These are phyloP conservation scores for Dendrocalamus latiflorus DNA, from an alignment of 202 grass and related monocot species.

Conservation along the genomic window DNA sequence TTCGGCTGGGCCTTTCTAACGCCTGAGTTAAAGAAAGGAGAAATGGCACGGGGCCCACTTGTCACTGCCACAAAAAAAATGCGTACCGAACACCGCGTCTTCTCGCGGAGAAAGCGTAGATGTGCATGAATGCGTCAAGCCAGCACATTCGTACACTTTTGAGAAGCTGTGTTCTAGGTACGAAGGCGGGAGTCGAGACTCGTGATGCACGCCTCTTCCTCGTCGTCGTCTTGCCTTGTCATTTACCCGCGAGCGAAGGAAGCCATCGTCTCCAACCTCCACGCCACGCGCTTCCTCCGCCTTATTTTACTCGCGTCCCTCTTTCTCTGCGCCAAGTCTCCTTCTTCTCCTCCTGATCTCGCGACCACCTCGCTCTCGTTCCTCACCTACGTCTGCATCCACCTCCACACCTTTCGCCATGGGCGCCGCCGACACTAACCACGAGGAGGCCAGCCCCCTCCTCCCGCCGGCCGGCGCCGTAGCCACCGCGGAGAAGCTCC, in stretches of 20 bases:
- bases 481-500: slow-evolving; percentile 18
- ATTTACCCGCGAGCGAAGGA: slow-evolving; percentile 24
- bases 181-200: not conserved
- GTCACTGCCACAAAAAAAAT: too few species aligned
- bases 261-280: not conserved
- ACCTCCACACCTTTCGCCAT: slow-evolving; percentile 15
- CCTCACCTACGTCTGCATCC: not conserved
- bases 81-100: fast-evolving
- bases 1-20: slow-evolving; percentile 24
- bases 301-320: slow-evolving; percentile 15
- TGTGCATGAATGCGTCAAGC: fast-evolving
- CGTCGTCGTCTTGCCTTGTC: not conserved
- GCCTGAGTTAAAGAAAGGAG: not conserved
- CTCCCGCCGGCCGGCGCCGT: not conserved
- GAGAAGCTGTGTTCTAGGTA: fast-evolving
- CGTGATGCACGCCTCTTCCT: fast-evolving
- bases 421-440: slow-evolving; percentile 34
- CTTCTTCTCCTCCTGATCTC: not conserved
- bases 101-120: too few species aligned
- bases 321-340: not conserved
- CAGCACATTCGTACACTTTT: not conserved
- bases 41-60: not conserved
- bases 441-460: slow-evolving; percentile 58
- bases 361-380: not conserved
- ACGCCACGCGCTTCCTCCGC: slow-evolving; percentile 29